Evolutionary conservation across 352 stramenopile genomes (phyloP), one percentile per base, ranked within the genome.

Genomic region (Phytopythium ostracodes): DNA sequence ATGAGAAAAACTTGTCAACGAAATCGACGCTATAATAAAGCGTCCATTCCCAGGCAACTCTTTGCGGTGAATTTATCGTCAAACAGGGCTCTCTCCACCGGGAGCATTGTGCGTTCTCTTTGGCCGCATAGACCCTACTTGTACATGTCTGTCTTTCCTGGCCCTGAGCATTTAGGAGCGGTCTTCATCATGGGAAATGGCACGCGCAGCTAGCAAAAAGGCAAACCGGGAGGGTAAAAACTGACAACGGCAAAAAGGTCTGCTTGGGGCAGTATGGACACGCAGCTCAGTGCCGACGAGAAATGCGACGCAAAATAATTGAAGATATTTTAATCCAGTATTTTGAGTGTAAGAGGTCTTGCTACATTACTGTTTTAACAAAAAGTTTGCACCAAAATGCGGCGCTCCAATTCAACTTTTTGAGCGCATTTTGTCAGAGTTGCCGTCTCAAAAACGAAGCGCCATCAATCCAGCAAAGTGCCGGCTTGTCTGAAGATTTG

Each of bases 281-380:
- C 51, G 51, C 51, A 7, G 44, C 22, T 24, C 29, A 18, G 24
- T 20, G 25, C 49, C 25, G 40, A 38, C 49, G 17, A 51, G 44
- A 51, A 56, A 56, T 56, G 29, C 31, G 29, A 57, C 51, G 31
- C 51, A 43, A 57, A 57, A 57, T 29, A 57, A 57, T 57, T 24
- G 40, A 2, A 5, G 40, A 54, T 33, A 17, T 22, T 31, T 54
- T 35, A 36, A 56, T 25, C n/a, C 27, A 56, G 49, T 56, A 22
- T 5, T 35, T 11, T 2, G 2, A 36, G 25, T 5, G 25, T 20
- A 1, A 9, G 12, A 22, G 22, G n/a, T 12, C 1, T 6, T 24
- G 27, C 4, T 25, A 24, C 9, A 15, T 15, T 36, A 56, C 49
- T 56, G 27, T 14, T 22, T 56, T 56, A 56, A 22, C 14, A 35